Percentiles rank a stretch among this genome's conserved stretches.
Evolutionary conservation across 768 basidiomycete genomes (phyloP).

Genomic region (Boletellus sp.): DNA sequence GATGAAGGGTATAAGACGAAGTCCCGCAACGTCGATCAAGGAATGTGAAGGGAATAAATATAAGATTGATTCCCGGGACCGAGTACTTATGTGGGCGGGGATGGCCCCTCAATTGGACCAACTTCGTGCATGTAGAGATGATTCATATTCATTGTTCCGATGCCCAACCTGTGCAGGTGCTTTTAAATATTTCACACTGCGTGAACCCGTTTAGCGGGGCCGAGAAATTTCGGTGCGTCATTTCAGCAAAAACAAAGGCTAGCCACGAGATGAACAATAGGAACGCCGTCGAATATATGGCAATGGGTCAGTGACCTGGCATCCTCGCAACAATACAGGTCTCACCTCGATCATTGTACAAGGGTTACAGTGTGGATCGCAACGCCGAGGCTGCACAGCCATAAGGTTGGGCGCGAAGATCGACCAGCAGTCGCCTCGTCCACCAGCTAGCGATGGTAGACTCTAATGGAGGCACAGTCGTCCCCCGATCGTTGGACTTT

Average conservation of each 20-base stretch:
- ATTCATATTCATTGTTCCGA: conserved; percentile 22
- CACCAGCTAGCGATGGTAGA: background rate
- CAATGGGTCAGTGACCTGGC: conserved; percentile 2
- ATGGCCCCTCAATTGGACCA: conserved; percentile 9
- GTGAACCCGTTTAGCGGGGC: conserved; percentile 5
- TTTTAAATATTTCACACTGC: conserved; percentile 3
- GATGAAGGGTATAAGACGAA: conserved; percentile 39
- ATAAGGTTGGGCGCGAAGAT: background rate
- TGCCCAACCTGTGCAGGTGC: background rate
- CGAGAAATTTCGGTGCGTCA: conserved; percentile 6
- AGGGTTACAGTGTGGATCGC: conserved; percentile 5
- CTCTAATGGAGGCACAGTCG: conserved; percentile 4
- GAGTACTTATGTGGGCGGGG: conserved; percentile 19
- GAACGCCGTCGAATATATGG: background rate
- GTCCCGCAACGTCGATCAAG: conserved; percentile 42
- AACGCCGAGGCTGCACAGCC: conserved; percentile 8
- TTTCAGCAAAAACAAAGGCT: conserved; percentile 24
- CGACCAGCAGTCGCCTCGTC: background rate
- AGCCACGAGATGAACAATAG: conserved; percentile 23
- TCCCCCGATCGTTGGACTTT: background rate
- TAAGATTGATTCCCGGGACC: background rate
- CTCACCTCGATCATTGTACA: conserved; percentile 31
- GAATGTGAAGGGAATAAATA: conserved; percentile 11
- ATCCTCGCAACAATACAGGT: conserved; percentile 22
- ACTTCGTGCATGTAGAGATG: conserved; percentile 2